Evolutionary conservation across 2,329 filamentous ascomycete genomes (phyloP).

Genomic region (Aspergillus flavus): DNA sequence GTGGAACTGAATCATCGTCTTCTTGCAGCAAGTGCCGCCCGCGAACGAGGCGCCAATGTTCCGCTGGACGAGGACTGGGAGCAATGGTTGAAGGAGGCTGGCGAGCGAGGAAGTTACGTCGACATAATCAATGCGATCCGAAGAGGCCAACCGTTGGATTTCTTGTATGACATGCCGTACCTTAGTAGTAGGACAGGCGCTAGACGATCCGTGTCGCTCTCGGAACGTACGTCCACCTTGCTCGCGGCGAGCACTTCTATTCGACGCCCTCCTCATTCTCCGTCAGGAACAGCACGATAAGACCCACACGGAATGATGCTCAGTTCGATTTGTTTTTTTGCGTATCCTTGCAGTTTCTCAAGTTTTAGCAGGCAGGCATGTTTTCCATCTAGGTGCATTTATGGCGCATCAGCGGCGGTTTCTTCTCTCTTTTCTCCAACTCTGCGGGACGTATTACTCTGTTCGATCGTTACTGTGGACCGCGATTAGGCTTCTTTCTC

Average conservation of each 20-base stretch:
- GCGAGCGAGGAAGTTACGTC: conserved; percentile 52
- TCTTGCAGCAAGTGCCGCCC: conserved; percentile 55
- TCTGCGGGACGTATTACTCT: background rate
- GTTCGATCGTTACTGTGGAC: background rate
- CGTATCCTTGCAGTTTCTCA: conserved; percentile 10
- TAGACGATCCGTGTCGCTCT: conserved; percentile 21
- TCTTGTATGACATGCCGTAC: conserved; percentile 29
- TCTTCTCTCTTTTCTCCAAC: background rate
- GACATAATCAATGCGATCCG: conserved; percentile 45
- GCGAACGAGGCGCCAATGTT: conserved; percentile 51
- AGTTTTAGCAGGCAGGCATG: conserved; percentile 6
- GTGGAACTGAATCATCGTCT: conserved; percentile 56
- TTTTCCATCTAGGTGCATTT: conserved; percentile 23
- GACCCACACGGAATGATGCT: background rate
- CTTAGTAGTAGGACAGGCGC: conserved; percentile 22
- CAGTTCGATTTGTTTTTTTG: conserved; percentile 10
- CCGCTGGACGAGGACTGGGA: conserved; percentile 55
- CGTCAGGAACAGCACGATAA: conserved; percentile 33
- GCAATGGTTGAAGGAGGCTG: conserved; percentile 60
- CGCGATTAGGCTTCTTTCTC: background rate
- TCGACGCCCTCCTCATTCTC: conserved; percentile 25
- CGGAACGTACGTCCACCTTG: conserved; percentile 26
- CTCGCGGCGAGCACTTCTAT: conserved; percentile 25
- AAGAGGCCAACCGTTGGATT: conserved; percentile 36
- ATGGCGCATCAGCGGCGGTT: conserved; percentile 28